Evolutionary conservation across 768 basidiomycete species (phyloP).

Genomic region (Serendipita vermifera): DNA sequence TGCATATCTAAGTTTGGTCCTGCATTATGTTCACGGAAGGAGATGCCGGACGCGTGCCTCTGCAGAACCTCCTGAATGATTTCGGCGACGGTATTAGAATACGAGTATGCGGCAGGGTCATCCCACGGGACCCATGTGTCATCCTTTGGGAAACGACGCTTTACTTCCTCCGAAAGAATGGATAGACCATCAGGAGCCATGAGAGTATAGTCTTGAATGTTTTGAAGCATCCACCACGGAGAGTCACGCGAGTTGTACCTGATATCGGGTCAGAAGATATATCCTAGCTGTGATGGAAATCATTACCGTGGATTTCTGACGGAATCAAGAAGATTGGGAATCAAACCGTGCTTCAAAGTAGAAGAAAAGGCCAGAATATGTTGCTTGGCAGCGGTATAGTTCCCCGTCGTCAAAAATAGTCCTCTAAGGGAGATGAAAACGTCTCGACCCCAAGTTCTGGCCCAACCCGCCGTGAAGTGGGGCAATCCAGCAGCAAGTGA

Average conservation of each 20-base stretch:
- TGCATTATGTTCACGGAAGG: slow-evolving; percentile 92
- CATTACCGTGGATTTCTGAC: slow-evolving; percentile 64
- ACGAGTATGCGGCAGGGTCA: slow-evolving; percentile 68
- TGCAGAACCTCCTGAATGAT: slow-evolving; percentile 94
- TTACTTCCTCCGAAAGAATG: slow-evolving; percentile 68
- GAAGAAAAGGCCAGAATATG: slow-evolving; percentile 91
- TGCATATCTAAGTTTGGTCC: slow-evolving; percentile 96
- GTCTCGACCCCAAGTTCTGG: slow-evolving; percentile 92
- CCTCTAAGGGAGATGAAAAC: slow-evolving; percentile 90
- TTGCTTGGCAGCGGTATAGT: slow-evolving; percentile 32
- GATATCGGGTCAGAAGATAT: not conserved
- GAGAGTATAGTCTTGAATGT: slow-evolving; percentile 84
- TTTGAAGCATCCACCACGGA: slow-evolving; percentile 99
- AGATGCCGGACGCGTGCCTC: slow-evolving; percentile 82
- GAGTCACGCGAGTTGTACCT: slow-evolving; percentile 95
- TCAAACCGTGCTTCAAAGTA: slow-evolving; percentile 87
- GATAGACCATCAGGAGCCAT: slow-evolving; percentile 74
- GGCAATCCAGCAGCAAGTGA: slow-evolving; percentile 91
- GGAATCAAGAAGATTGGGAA: slow-evolving; percentile 92
- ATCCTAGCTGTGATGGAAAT: not conserved
- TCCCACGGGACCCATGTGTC: slow-evolving; percentile 92
- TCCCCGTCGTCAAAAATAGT: slow-evolving; percentile 70
- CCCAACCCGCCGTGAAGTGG: slow-evolving; percentile 89
- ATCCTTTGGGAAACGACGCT: slow-evolving; percentile 88
- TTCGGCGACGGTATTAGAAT: slow-evolving; percentile 78